Percentiles rank a stretch among this genome's conserved stretches.
Evolutionary conservation across 306 rosid species (phyloP).

Genomic region (Rubus parviflorus): DNA sequence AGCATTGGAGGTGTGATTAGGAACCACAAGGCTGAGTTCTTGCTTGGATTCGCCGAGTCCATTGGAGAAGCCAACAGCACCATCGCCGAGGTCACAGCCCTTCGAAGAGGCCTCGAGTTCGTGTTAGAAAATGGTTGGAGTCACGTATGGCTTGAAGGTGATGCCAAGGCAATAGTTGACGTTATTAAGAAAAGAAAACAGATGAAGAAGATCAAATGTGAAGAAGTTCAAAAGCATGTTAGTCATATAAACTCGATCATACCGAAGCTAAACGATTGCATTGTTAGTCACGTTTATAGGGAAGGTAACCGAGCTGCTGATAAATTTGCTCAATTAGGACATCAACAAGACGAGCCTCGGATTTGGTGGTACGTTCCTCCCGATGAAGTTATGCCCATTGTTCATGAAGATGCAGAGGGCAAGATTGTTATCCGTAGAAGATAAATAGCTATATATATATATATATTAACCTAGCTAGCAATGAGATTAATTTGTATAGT

Average conservation of each 20-base stretch:
- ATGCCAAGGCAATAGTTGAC: conserved; percentile 60
- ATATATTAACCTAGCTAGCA: not conserved
- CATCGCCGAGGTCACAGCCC: conserved; percentile 56
- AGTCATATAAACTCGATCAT: conserved; percentile 36
- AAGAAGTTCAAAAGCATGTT: conserved; percentile 45
- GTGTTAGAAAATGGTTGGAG: conserved; percentile 72
- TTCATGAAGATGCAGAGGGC: conserved; percentile 70
- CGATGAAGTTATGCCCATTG: conserved; percentile 39
- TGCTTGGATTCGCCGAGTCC: conserved; percentile 68
- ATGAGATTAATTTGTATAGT: not conserved
- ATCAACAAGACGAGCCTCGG: conserved; percentile 43
- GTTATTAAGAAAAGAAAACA: conserved; percentile 35
- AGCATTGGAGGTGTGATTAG: conserved; percentile 73
- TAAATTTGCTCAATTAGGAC: conserved; percentile 67
- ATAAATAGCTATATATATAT: conserved; percentile 1
- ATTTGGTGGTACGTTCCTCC: conserved; percentile 61
- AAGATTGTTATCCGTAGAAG: conserved; percentile 53
- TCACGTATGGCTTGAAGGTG: conserved; percentile 79
- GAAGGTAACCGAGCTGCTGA: conserved; percentile 74
- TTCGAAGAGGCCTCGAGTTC: conserved; percentile 62
- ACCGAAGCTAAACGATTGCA: conserved; percentile 35
- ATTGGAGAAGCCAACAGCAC: conserved; percentile 65
- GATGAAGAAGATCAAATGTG: conserved; percentile 38
- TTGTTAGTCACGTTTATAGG: conserved; percentile 56
- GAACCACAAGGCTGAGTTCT: conserved; percentile 65